These are phyloP conservation scores for Lumnitzera littorea DNA, from an alignment of 345 rosid species.

Conservation along the genomic window DNA sequence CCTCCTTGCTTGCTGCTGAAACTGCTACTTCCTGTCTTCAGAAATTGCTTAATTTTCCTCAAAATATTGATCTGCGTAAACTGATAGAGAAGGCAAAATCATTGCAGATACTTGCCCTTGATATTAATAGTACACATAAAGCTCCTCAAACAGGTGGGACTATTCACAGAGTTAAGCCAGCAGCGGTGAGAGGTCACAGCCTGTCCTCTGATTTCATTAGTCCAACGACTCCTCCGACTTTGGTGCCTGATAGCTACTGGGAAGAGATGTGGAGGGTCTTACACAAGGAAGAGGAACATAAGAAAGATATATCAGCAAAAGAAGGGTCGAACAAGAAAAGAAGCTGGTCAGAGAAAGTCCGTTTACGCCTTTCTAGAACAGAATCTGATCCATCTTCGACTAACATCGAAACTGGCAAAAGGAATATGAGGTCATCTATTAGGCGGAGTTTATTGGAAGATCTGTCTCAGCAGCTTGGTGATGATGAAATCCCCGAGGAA, in stretches of 20 bases:
- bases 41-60: slow-evolving; percentile 79
- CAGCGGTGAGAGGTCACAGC: slow-evolving; percentile 37
- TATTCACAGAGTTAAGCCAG: slow-evolving; percentile 31
- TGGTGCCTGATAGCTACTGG: slow-evolving; percentile 84
- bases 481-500: slow-evolving; percentile 36
- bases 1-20: slow-evolving; percentile 89
- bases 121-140: slow-evolving; percentile 25
- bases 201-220: slow-evolving; percentile 48
- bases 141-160: slow-evolving; percentile 18
- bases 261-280: slow-evolving; percentile 86
- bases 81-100: slow-evolving; percentile 69
- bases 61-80: slow-evolving; percentile 51
- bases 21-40: slow-evolving; percentile 86
- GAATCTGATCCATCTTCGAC: slow-evolving; percentile 63
- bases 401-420: slow-evolving; percentile 24
- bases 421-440: slow-evolving; percentile 30
- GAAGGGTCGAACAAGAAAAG: slow-evolving; percentile 34
- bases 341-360: slow-evolving; percentile 73
- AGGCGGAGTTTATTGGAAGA: slow-evolving; percentile 66
- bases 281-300: slow-evolving; percentile 60
- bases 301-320: slow-evolving; percentile 30
- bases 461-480: slow-evolving; percentile 51
- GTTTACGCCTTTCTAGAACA: slow-evolving; percentile 48
- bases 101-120: slow-evolving; percentile 54
- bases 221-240: slow-evolving; percentile 50